phyloP scores from a whole-genome alignment of 2,329 filamentous ascomycete genomes.

The Didymella pinodella region DNA sequence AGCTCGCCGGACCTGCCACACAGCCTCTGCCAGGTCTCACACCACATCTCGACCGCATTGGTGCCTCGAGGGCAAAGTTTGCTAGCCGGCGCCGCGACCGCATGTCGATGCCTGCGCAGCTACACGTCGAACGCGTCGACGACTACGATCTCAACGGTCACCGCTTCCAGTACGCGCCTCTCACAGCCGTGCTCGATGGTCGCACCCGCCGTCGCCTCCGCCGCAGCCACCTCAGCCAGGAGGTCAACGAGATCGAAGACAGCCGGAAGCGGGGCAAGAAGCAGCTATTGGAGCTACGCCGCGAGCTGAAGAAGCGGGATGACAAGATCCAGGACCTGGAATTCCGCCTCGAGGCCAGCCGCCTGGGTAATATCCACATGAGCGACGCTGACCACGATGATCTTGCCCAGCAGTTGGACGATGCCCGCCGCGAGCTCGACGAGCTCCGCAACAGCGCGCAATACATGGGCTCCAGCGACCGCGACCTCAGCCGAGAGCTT shows the following conservation, averaged over 20 bases:
- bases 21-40: constrained; percentile 43
- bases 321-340: constrained; percentile 49
- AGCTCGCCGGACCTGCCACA: constrained; percentile 31
- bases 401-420: constrained; percentile 45
- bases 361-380: constrained; percentile 51
- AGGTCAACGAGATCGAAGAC: constrained; percentile 51
- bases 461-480: constrained; percentile 39
- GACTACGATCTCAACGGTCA: constrained; percentile 32
- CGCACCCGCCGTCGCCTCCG: constrained; percentile 51
- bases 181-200: constrained; percentile 43
- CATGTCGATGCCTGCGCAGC: constrained; percentile 49
- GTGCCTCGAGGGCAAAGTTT: constrained; percentile 36
- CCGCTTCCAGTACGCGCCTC: constrained; percentile 47
- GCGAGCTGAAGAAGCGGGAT: constrained; percentile 50
- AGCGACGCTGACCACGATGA: constrained; percentile 47
- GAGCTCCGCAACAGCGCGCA: constrained; percentile 44
- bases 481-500: constrained; percentile 30
- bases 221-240: constrained; percentile 53
- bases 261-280: constrained; percentile 50
- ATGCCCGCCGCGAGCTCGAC: constrained; percentile 47
- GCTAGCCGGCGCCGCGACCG: constrained; percentile 40
- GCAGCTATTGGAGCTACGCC: constrained; percentile 48
- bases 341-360: constrained; percentile 46
- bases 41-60: constrained; percentile 43
- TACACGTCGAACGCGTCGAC: constrained; percentile 37